Conservation (phyloP, 176 grass and related monocot species). For the Cocos nucifera region DNA sequence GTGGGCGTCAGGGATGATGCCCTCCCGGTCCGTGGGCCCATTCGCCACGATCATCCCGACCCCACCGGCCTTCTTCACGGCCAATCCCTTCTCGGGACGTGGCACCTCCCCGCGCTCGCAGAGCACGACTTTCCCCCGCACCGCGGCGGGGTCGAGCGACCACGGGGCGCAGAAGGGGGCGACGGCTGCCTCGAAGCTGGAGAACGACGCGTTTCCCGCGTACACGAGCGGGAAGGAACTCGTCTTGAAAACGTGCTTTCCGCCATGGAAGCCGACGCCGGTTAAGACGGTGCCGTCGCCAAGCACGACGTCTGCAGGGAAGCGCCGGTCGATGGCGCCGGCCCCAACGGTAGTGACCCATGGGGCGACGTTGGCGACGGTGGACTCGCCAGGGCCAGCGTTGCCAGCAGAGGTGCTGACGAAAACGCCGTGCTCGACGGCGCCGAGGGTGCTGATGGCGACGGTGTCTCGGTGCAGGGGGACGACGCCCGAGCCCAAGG, state of each 20-base stretch:
- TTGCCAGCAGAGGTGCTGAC: slow-evolving; percentile 31
- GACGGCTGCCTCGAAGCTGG: not conserved
- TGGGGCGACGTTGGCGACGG: slow-evolving; percentile 35
- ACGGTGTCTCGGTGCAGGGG: slow-evolving; percentile 10
- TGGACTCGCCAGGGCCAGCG: slow-evolving; percentile 16
- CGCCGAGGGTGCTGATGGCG: slow-evolving; percentile 29
- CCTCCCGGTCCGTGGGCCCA: slow-evolving; percentile 3
- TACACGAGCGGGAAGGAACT: too few species aligned
- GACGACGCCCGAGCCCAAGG: not conserved
- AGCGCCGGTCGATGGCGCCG: slow-evolving; percentile 34
- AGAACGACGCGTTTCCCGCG: slow-evolving; percentile 2
- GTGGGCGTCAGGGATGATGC: not conserved
- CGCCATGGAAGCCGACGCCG: too few species aligned
- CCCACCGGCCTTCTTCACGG: slow-evolving; percentile 30
- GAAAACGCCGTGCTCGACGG: slow-evolving; percentile 26
- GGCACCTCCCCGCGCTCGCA: slow-evolving; percentile 21
- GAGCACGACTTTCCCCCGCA: slow-evolving; percentile 41
- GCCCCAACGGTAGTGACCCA: slow-evolving; percentile 58
- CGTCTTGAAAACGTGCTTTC: too few species aligned
- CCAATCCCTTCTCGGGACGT: slow-evolving; percentile 17
- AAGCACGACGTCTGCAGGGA: not conserved
- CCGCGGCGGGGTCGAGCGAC: not conserved
- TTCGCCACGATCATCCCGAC: slow-evolving; percentile 22
- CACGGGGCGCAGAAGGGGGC: slow-evolving; percentile 17
- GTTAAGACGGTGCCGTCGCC: too few species aligned